Percentiles rank a stretch among this genome's conserved stretches.
These are phyloP conservation scores for Jackrogersella minutella DNA, from an alignment of 495 filamentous ascomycete species.

Conservation along the genomic window DNA sequence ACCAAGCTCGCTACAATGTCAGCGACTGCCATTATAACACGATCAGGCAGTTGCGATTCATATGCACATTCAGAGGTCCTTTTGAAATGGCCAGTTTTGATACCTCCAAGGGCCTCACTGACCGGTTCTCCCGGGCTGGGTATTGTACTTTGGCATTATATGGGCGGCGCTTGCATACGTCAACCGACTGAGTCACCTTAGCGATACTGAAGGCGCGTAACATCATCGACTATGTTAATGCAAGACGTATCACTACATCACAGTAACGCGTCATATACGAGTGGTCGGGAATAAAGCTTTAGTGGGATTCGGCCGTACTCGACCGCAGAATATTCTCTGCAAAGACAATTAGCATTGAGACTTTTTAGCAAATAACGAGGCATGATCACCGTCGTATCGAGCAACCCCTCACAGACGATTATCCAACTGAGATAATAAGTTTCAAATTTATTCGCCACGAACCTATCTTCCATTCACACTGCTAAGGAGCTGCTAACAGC, in stretches of 20 bases:
- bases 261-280: too few species aligned
- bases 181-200: too few species aligned
- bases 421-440: background rate
- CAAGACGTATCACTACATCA: too few species aligned
- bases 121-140: too few species aligned
- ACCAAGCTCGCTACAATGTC: background rate
- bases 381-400: background rate
- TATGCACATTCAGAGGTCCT: background rate
- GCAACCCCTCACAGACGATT: background rate
- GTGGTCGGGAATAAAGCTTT: background rate
- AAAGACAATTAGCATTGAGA: too few species aligned
- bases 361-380: background rate
- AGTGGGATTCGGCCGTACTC: background rate
- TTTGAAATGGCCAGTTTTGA: background rate
- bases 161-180: too few species aligned
- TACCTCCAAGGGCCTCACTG: background rate
- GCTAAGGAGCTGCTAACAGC: conserved; percentile 14
- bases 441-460: background rate
- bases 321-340: background rate
- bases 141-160: too few species aligned
- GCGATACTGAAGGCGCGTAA: too few species aligned
- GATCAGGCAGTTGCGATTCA: background rate
- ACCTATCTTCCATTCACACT: background rate
- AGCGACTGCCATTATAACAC: background rate
- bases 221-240: too few species aligned